phyloP scores from a whole-genome alignment of 805 yeast species.

The Candida odintsovae region DNA sequence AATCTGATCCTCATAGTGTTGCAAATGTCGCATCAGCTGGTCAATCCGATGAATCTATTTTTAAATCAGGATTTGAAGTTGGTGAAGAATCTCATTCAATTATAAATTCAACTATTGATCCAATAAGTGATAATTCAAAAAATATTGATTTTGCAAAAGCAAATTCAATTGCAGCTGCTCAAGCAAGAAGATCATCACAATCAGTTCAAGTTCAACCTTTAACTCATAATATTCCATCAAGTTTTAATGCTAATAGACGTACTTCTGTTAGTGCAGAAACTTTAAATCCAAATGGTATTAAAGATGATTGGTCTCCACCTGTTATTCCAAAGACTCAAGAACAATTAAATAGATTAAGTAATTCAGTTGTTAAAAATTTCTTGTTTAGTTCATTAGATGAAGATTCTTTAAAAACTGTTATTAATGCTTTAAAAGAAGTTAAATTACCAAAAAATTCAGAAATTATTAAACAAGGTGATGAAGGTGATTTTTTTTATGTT shows the following conservation, averaged over 20 bases:
- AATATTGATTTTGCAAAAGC: conserved; percentile 2
- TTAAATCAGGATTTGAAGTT: conserved; percentile 22
- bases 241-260: conserved; percentile 77
- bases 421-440: conserved; percentile 79
- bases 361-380: conserved; percentile 74
- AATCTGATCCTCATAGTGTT: conserved; percentile 18
- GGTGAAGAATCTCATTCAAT: conserved; percentile 16
- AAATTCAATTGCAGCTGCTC: conserved; percentile 5
- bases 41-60: conserved; percentile 16
- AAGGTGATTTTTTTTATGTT: conserved; percentile 88
- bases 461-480: conserved; percentile 87
- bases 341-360: conserved; percentile 63
- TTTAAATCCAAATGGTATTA: conserved; percentile 65
- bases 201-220: conserved; percentile 12
- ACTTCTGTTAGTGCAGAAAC: conserved; percentile 90
- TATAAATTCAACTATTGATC: conserved; percentile 17
- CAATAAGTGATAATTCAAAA: conserved; percentile 5
- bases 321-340: conserved; percentile 54
- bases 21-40: conserved; percentile 5
- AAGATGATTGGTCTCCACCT: conserved; percentile 67
- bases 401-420: conserved; percentile 68
- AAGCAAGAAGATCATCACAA: conserved; percentile 14
- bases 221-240: conserved; percentile 40
- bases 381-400: conserved; percentile 79
- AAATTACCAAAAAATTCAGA: conserved; percentile 50